These are phyloP conservation scores for Globisporangium recalcitrans DNA, from an alignment of 352 stramenopile genomes.

Conservation along the genomic window DNA sequence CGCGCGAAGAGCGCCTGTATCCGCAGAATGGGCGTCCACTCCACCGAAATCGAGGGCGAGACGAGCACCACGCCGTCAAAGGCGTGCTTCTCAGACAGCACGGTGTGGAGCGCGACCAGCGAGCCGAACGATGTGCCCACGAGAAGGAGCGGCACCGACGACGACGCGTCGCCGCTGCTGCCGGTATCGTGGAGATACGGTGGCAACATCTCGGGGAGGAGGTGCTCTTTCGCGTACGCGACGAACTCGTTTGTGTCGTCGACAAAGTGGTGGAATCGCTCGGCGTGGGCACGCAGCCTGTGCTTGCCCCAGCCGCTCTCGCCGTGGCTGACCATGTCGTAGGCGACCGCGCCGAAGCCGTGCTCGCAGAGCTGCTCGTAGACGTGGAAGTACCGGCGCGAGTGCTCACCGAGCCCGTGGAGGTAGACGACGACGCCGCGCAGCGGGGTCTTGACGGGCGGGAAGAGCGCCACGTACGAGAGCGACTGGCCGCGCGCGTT, in stretches of 20 bases:
- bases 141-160: conserved; percentile 5
- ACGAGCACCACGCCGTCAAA: conserved; percentile 4
- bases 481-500: conserved; percentile 12
- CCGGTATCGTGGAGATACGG: not conserved
- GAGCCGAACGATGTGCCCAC: not conserved
- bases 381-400: conserved; percentile 10
- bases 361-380: conserved; percentile 14
- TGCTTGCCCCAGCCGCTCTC: conserved; percentile 12
- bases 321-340: conserved; percentile 18
- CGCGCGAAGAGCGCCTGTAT: conserved; percentile 5
- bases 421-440: conserved; percentile 26
- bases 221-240: conserved; percentile 4
- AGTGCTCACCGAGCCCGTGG: conserved; percentile 17
- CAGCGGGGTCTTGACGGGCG: conserved; percentile 7
- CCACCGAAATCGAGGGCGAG: conserved; percentile 1
- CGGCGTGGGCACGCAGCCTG: conserved; percentile 4
- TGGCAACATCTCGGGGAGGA: conserved; percentile 2
- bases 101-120: conserved; percentile 4
- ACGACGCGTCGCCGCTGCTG: too few species aligned
- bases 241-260: conserved; percentile 20
- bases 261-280: conserved; percentile 16
- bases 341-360: conserved; percentile 15
- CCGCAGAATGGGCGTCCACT: conserved; percentile 6
- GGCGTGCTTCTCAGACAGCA: conserved; percentile 7
- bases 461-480: conserved; percentile 18